Percentiles rank a stretch among this genome's conserved stretches.
phyloP scores from a whole-genome alignment of 148 eudicot species.

The Beta vulgaris region DNA sequence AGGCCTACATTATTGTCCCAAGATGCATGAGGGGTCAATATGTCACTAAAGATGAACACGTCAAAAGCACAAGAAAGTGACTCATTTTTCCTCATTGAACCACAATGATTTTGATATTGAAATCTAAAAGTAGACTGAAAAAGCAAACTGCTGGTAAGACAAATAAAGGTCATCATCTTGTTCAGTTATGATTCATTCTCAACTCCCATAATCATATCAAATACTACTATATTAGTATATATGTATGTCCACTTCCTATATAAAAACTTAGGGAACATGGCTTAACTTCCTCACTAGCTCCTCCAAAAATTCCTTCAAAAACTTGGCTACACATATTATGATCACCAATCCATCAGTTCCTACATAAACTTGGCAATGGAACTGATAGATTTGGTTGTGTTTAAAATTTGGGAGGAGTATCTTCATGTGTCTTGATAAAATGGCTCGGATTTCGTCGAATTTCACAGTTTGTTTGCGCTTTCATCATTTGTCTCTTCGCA shows the following conservation, averaged over 20 bases:
- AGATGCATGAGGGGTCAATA: background rate
- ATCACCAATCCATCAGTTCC: background rate
- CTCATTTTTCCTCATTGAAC: background rate
- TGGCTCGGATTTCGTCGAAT: background rate
- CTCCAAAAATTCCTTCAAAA: background rate
- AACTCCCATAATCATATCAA: background rate
- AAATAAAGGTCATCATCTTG: constrained; percentile 10
- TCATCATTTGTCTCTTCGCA: constrained; percentile 1
- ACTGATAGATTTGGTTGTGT: background rate
- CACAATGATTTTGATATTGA: constrained; percentile 17
- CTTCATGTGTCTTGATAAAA: background rate
- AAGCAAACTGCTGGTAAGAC: background rate
- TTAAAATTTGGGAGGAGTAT: background rate
- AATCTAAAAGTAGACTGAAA: background rate
- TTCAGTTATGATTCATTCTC: constrained; percentile 18
- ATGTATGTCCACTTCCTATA: constrained; percentile 4
- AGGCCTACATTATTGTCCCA: background rate
- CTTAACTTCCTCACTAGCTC: constrained; percentile 3
- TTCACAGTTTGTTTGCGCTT: constrained; percentile 17
- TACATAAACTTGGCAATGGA: background rate
- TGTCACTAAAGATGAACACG: constrained; percentile 17
- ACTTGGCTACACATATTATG: too few relatives aligned
- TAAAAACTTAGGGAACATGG: constrained; percentile 1
- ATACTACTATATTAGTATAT: background rate
- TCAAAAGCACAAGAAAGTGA: constrained; percentile 24